Evolutionary conservation across 306 rosid genomes (phyloP).

Genomic region (Ochetophila trinervis): DNA sequence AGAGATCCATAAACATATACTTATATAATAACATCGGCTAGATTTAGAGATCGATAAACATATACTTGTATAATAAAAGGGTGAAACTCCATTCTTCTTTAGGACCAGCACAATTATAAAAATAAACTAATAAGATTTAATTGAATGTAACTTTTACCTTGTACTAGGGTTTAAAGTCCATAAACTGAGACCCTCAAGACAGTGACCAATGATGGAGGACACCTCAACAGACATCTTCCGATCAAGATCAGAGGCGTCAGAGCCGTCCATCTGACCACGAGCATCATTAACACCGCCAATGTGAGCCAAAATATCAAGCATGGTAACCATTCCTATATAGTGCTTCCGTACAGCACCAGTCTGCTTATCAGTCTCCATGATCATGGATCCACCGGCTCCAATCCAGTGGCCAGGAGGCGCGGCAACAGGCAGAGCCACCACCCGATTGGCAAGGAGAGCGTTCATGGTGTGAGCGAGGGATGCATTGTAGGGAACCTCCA

Average conservation of each 20-base stretch:
- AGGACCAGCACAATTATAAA: no score
- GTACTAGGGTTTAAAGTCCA: slow-evolving; percentile 87
- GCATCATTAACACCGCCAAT: slow-evolving; percentile 60
- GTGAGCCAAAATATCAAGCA: slow-evolving; percentile 82
- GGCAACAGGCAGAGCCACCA: slow-evolving; percentile 80
- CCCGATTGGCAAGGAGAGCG: slow-evolving; percentile 61
- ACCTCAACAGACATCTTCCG: slow-evolving; percentile 59
- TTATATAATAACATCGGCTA: no score
- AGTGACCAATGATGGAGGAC: slow-evolving; percentile 65
- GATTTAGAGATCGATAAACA: no score
- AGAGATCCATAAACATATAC: no score
- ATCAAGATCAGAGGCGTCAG: slow-evolving; percentile 45
- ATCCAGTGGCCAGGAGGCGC: slow-evolving; percentile 96
- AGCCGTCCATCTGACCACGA: slow-evolving; percentile 24
- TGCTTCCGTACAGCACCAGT: slow-evolving; percentile 63
- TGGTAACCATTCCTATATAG: slow-evolving; percentile 84
- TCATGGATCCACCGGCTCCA: slow-evolving; percentile 90
- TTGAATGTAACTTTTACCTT: slow-evolving; percentile 38
- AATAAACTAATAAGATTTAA: no score
- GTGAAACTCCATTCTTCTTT: no score
- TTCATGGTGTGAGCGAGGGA: slow-evolving; percentile 73
- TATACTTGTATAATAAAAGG: no score
- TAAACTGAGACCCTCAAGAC: slow-evolving; percentile 70
- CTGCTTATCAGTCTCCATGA: slow-evolving; percentile 72
- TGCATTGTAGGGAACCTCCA: slow-evolving; percentile 89